These are phyloP conservation scores for Colletotrichum gloeosporioides DNA, from an alignment of 2,329 filamentous ascomycete species.

Conservation along the genomic window DNA sequence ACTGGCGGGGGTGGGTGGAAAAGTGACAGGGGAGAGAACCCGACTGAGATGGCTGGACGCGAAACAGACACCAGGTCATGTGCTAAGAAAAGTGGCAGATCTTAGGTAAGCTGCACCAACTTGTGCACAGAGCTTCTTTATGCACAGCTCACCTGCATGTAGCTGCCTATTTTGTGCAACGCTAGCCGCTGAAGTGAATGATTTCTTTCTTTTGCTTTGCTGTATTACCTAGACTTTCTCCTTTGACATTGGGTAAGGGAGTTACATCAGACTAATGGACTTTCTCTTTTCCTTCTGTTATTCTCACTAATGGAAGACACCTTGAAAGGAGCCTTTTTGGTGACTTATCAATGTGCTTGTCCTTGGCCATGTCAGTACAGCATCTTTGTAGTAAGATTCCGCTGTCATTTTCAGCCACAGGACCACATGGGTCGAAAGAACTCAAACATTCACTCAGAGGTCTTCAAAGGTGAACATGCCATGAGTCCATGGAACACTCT, in stretches of 20 bases:
- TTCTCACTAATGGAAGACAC: neutral
- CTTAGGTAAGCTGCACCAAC: neutral
- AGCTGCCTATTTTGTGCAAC: neutral
- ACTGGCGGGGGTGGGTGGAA: neutral
- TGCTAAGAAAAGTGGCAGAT: neutral
- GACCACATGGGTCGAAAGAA: neutral
- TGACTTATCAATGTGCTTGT: neutral
- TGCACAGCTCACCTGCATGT: accelerated
- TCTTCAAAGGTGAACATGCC: neutral
- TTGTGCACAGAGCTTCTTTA: neutral
- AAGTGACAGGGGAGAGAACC: neutral
- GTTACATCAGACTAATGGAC: too few relatives aligned
- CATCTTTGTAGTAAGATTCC: neutral
- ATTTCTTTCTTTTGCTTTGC: neutral
- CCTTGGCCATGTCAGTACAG: neutral
- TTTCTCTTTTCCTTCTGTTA: accelerated
- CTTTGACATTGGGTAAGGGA: neutral
- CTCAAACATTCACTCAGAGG: neutral
- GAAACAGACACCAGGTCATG: neutral
- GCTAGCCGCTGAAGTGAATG: neutral
- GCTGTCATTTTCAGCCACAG: neutral
- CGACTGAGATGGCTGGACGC: neutral
- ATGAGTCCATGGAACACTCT: neutral
- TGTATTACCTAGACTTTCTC: neutral
- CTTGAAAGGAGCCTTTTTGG: neutral